phyloP scores from a whole-genome alignment of 257 asterid genomes.

The Lycium ferocissimum region DNA sequence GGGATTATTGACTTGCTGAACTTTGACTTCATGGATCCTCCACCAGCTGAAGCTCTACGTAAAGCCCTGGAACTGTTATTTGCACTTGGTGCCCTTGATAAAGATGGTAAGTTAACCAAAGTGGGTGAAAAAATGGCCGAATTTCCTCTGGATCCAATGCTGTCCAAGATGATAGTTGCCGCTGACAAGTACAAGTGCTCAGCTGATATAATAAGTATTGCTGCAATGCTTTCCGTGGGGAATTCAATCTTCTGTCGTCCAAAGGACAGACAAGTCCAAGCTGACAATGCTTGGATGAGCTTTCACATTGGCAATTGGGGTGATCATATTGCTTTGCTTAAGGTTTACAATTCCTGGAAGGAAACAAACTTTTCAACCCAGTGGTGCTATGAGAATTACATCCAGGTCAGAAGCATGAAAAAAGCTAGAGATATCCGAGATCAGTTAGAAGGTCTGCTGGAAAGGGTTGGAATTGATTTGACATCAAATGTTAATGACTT shows the following conservation, averaged over 20 bases:
- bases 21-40: slow-evolving; percentile 87
- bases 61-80: slow-evolving; percentile 75
- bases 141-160: slow-evolving; percentile 80
- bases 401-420: slow-evolving; percentile 23
- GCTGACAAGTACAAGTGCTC: slow-evolving; percentile 70
- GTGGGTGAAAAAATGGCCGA: slow-evolving; percentile 82
- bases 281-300: slow-evolving; percentile 78
- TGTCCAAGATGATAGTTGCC: slow-evolving; percentile 76
- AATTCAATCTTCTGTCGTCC: slow-evolving; percentile 76
- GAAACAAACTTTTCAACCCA: slow-evolving; percentile 76
- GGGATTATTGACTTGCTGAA: slow-evolving; percentile 72
- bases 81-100: slow-evolving; percentile 75
- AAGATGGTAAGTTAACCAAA: slow-evolving; percentile 70
- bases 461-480: slow-evolving; percentile 71
- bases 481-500: slow-evolving; percentile 54
- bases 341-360: slow-evolving; percentile 81
- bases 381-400: slow-evolving; percentile 76
- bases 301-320: slow-evolving; percentile 80
- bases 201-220: slow-evolving; percentile 73
- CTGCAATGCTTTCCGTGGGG: slow-evolving; percentile 41
- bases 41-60: slow-evolving; percentile 76
- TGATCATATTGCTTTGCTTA: slow-evolving; percentile 71
- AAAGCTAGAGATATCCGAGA: slow-evolving; percentile 78
- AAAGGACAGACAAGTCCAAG: slow-evolving; percentile 77
- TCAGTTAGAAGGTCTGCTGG: slow-evolving; percentile 74